Evolutionary conservation across 1,284 basidiomycete genomes (phyloP).

Genomic region (Mycena sp.): DNA sequence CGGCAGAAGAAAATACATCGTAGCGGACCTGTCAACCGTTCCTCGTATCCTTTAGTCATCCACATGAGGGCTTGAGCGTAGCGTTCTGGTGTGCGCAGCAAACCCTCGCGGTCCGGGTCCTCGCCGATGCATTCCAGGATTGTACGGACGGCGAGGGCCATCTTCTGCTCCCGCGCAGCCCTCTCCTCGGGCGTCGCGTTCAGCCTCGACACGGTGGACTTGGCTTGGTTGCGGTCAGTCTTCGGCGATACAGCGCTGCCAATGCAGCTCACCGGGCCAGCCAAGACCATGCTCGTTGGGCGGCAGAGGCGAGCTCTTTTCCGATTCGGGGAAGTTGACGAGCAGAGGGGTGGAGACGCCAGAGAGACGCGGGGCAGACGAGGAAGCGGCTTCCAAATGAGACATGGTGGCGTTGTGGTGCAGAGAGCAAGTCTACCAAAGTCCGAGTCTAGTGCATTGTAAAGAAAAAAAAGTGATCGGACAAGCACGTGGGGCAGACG

Average conservation of each 20-base stretch:
- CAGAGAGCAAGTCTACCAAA: too few relatives aligned
- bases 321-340: neutral
- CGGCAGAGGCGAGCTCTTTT: constrained; percentile 54
- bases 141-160: constrained; percentile 88
- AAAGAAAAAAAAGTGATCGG: too few relatives aligned
- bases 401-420: too few relatives aligned
- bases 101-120: constrained; percentile 94
- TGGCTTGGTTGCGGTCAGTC: constrained; percentile 63
- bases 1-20: constrained; percentile 21
- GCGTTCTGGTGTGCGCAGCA: constrained; percentile 91
- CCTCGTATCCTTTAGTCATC: constrained; percentile 99
- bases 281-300: constrained; percentile 91
- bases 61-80: constrained; percentile 98
- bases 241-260: neutral
- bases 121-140: constrained; percentile 98
- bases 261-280: constrained; percentile 82
- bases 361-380: neutral
- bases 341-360: constrained; percentile 1
- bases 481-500: too few relatives aligned
- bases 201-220: constrained; percentile 88
- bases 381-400: too few relatives aligned
- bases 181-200: constrained; percentile 83
- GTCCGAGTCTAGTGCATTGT: too few relatives aligned
- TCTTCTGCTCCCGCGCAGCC: constrained; percentile 76
- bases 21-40: constrained; percentile 81